Evolutionary conservation across 139 green algal species (phyloP).

Genomic region (Tetraselmis striata): DNA sequence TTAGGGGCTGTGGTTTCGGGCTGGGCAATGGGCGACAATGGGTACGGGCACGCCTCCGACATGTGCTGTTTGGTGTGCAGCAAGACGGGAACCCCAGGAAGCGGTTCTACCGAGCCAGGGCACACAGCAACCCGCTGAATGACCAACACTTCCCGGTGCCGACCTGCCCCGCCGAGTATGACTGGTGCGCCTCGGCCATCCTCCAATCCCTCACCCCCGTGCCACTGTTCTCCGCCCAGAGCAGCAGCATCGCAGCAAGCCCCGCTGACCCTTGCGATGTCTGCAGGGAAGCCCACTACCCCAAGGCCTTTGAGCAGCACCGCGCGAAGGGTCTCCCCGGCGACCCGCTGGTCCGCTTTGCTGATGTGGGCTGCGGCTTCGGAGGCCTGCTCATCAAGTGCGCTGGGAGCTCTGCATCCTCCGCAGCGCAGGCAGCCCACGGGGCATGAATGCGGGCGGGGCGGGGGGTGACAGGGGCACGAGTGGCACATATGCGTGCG

Average conservation of each 20-base stretch:
- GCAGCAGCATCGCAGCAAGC: no score
- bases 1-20: no score
- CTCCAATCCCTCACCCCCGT: neutral
- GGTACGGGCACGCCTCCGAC: no score
- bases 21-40: no score
- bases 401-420: neutral
- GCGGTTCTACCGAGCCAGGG: slow-evolving; percentile 78
- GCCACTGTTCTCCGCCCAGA: neutral
- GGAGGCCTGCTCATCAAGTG: slow-evolving; percentile 84
- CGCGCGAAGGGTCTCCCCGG: slow-evolving; percentile 2
- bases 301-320: slow-evolving; percentile 15
- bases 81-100: slow-evolving; percentile 59
- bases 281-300: slow-evolving; percentile 34
- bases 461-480: no score
- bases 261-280: no score
- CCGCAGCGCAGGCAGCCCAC: neutral
- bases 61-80: slow-evolving; percentile 6
- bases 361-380: slow-evolving; percentile 96
- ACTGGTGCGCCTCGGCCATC: slow-evolving; percentile 49
- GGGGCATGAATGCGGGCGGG: neutral
- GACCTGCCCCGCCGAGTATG: slow-evolving; percentile 37
- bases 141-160: slow-evolving; percentile 73
- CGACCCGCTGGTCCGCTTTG: slow-evolving; percentile 58
- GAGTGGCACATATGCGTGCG: no score
- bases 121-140: slow-evolving; percentile 94